These are phyloP conservation scores for Naganishia sp. DNA, from an alignment of 1,284 basidiomycete genomes.

Conservation along the genomic window DNA sequence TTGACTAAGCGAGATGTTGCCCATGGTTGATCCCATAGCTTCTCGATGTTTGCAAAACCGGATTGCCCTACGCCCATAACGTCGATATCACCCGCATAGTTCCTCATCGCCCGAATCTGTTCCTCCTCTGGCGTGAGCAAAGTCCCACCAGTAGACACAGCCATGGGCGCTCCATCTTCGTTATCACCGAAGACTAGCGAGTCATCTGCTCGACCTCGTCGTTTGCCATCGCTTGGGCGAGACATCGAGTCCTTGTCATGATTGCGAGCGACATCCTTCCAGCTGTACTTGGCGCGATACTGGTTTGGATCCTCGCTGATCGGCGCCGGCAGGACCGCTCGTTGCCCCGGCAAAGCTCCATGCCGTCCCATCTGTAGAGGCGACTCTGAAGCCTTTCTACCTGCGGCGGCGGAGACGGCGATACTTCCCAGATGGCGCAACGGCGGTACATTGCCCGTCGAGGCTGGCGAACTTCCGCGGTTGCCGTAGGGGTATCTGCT, in stretches of 20 bases:
- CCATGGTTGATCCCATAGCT: constrained; percentile 82
- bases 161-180: not conserved
- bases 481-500: not conserved
- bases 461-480: not conserved
- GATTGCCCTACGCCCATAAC: not conserved
- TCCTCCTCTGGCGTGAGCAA: not conserved
- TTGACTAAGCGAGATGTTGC: constrained; percentile 66
- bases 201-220: not conserved
- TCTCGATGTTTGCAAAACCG: constrained; percentile 71
- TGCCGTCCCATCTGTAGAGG: not conserved
- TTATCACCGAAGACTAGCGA: not conserved
- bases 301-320: constrained; percentile 46
- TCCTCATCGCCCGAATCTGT: constrained; percentile 58
- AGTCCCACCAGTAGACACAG: not conserved
- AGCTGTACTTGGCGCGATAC: constrained; percentile 44
- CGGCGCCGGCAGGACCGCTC: constrained; percentile 29
- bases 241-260: constrained; percentile 28
- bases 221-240: not conserved
- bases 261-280: constrained; percentile 40
- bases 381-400: constrained; percentile 1
- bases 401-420: not conserved
- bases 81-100: constrained; percentile 57
- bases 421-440: constrained; percentile 25
- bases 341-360: not conserved
- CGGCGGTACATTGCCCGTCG: not conserved